Base-by-base conservation (phyloP, 306 rosid species). In the Vicia faba region DNA sequence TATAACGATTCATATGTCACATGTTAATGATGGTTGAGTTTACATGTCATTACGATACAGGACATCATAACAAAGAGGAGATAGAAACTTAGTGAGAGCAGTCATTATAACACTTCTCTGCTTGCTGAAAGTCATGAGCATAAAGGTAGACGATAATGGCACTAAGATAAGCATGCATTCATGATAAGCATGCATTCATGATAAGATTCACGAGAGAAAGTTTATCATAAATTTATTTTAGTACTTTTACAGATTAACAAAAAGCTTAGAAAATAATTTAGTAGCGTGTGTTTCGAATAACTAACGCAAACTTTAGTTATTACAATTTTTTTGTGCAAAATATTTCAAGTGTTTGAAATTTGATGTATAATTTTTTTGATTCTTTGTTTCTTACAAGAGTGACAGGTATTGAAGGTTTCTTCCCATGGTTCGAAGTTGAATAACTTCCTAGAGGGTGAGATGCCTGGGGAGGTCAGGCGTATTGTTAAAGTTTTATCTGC, bases 21-120 rank as follows among this genome's bases (percentile, higher is more conserved):
- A 20, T 0, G 43, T 28, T 35, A 55, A 13, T 1, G 56, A 26
- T 26, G 61, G 57, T 69, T 63, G 39, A 25, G 20, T 76, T 54
- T 33, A 38, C n/a, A n/a, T n/a, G n/a, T n/a, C n/a, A n/a, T n/a
- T n/a, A n/a, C 40, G 57, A 28, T 38, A 72, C 46, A 55, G 2
- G 3, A 9, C 26, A 43, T 38, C 75, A 72, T 18, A 57, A 68
- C 40, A 56, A 49, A 33, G 57, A 71, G 43, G 55, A 26, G 69
- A 60, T 38, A 50, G 64, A 8, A 72, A 83, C 98, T 84, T 80
- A 89, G 97, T 89, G 97, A 51, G 82, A 83, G 56, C 97, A 89
- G 83, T 93, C 98, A 67, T 89, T 88, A 76, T 83, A 93, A 84
- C 96, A 89, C 84, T 89, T 79, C 80, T 93, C 93, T 48, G 98